Base-by-base conservation (phyloP, 2,329 filamentous ascomycete genomes). In the Fusarium humuli region DNA sequence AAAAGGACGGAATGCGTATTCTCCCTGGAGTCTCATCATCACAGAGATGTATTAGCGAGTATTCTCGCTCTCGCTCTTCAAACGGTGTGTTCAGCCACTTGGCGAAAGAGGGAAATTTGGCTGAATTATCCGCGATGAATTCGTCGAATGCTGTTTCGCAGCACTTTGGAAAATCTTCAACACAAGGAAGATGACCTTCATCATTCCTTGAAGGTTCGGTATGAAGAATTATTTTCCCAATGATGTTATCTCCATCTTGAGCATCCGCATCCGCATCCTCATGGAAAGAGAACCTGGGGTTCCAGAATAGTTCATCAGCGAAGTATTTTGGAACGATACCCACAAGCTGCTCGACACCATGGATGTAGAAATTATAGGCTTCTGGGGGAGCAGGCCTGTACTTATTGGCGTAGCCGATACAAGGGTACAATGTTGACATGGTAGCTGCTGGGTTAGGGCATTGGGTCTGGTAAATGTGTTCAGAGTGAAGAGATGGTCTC, bases 1-100 rank as follows among this genome's bases (percentile, higher is more conserved):
- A 65, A 5, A 78, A 76, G 12, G 78, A 74, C 6, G 79, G 77
- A 12, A 81, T 76, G 40, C 70, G 57, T 22, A 81, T 67, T 8
- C 66, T 53, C 10, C 65, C 54, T 7, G 40, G 30, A 10, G 10
- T n/a, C n/a, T 73, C 67, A 18, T 20, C 10, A 11, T 53, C 18
- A 9, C 74, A 64, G 14, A 72, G 72, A 23, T 77, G 73, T 12
- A 81, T 74, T 3, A 76, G 75, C 45, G 79, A 76, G 22, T 73
- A 77, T 40, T 75, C 73, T 53, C 63, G 70, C 23, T 42, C 32
- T 20, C 29, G 34, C 34, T 37, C 34, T 37, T 37, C 34, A 72
- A 66, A 12, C 46, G 57, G 12, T 62, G 65, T 67, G 13, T 30
- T 47, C 37, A 78, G 67, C 78, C 78, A 79, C 13, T 65, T 65